phyloP scores from a whole-genome alignment of 345 rosid species.

The thale cress (Arabidopsis thaliana) region DNA sequence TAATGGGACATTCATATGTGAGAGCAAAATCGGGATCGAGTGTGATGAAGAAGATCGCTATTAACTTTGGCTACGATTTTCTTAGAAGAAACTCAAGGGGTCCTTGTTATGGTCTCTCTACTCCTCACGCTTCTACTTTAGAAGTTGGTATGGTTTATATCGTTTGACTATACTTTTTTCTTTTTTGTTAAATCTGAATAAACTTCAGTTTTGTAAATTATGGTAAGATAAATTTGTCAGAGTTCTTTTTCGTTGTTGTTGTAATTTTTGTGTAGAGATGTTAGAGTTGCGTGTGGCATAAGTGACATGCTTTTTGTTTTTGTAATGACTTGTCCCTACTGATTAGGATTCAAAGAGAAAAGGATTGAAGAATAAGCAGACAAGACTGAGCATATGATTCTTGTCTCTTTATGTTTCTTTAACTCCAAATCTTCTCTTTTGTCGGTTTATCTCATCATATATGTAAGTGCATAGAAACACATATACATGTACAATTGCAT shows the following conservation, averaged over 20 bases:
- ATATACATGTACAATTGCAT: neutral
- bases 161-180: constrained; percentile 50
- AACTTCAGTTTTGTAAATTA: constrained; percentile 25
- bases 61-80: constrained; percentile 87
- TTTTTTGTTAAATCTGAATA: constrained; percentile 4
- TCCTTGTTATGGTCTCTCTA: constrained; percentile 65
- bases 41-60: constrained; percentile 74
- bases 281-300: constrained; percentile 38
- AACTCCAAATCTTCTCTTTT: constrained; percentile 40
- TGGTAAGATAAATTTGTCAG: constrained; percentile 6
- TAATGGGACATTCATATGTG: constrained; percentile 86
- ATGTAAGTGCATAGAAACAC: constrained; percentile 10
- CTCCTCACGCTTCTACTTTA: constrained; percentile 86
- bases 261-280: constrained; percentile 31
- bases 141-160: constrained; percentile 95
- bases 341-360: constrained; percentile 15
- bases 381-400: constrained; percentile 48
- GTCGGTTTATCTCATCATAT: constrained; percentile 34
- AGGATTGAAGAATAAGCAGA: constrained; percentile 37
- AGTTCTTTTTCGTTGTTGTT: constrained; percentile 15
- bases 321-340: constrained; percentile 35
- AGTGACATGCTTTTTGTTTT: constrained; percentile 37
- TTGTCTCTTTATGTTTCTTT: constrained; percentile 45
- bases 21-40: constrained; percentile 91
- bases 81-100: constrained; percentile 86